phyloP scores from a whole-genome alignment of 495 filamentous ascomycete genomes.

The Acidiella bohemica region DNA sequence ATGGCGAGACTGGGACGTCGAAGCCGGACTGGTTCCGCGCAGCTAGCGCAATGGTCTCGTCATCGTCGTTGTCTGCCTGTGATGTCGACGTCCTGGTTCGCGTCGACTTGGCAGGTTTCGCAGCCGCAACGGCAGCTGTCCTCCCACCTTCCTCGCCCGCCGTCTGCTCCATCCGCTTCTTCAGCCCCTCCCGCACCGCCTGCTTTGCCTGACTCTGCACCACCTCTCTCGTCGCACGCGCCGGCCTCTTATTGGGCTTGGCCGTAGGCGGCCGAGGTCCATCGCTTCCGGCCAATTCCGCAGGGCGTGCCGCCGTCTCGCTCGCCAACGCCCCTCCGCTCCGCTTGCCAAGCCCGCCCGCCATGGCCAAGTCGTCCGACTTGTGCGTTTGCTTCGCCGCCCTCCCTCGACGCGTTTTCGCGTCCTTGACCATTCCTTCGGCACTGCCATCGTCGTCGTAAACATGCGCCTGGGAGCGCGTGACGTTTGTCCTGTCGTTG shows the following conservation, averaged over 20 bases:
- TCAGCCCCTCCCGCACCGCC: constrained; percentile 7
- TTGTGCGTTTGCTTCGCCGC: constrained; percentile 1
- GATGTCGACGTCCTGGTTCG: not conserved
- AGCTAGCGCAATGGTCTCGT: not conserved
- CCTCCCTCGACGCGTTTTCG: constrained; percentile 1
- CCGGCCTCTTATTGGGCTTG: constrained; percentile 2
- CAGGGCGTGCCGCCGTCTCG: too few relatives aligned
- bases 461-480: constrained; percentile 1
- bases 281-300: constrained; percentile 13
- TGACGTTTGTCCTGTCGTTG: constrained; percentile 18
- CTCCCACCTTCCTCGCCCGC: constrained; percentile 6
- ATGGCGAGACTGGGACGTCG: constrained; percentile 10
- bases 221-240: constrained; percentile 8
- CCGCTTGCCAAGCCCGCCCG: constrained; percentile 9
- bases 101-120: not conserved
- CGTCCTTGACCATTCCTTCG: constrained; percentile 12
- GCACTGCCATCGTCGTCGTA: constrained; percentile 12
- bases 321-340: not conserved
- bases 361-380: constrained; percentile 10
- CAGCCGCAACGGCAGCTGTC: not conserved
- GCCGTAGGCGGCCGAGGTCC: not conserved
- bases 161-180: constrained; percentile 14
- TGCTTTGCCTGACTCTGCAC: constrained; percentile 8
- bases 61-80: not conserved
- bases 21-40: constrained; percentile 8